Conservation (phyloP, 2,329 filamentous ascomycete species). For the Sclerotinia glacialis region DNA sequence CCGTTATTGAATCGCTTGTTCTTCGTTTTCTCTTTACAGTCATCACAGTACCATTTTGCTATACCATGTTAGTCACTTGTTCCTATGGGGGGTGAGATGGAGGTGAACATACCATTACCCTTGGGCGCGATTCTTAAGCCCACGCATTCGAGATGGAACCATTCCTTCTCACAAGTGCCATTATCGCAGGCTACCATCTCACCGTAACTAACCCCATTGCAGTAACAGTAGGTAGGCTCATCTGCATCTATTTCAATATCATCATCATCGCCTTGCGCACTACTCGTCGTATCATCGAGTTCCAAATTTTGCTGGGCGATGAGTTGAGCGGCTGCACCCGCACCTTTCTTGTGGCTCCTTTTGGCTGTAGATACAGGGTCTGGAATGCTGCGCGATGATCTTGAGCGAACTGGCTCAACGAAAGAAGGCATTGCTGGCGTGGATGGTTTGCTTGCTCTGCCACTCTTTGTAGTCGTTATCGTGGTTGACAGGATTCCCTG, state of each 20-base stretch:
- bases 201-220: constrained; percentile 75
- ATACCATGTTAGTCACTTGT: constrained; percentile 3
- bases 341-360: constrained; percentile 59
- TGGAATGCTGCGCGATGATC: constrained; percentile 50
- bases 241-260: constrained; percentile 65
- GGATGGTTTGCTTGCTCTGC: constrained; percentile 64
- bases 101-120: constrained; percentile 43
- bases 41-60: constrained; percentile 40
- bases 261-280: constrained; percentile 47
- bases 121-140: constrained; percentile 76
- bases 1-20: constrained; percentile 33
- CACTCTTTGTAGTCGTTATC: constrained; percentile 56
- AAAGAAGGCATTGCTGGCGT: constrained; percentile 61
- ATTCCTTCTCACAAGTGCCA: constrained; percentile 69
- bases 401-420: constrained; percentile 52
- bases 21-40: constrained; percentile 37
- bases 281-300: constrained; percentile 47
- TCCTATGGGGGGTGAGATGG: not conserved
- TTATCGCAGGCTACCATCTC: constrained; percentile 83
- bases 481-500: constrained; percentile 40
- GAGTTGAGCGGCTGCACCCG: constrained; percentile 40
- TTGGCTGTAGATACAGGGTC: constrained; percentile 42
- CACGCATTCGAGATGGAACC: constrained; percentile 82
- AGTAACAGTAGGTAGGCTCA: constrained; percentile 76
- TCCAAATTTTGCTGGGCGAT: constrained; percentile 41